Evolutionary conservation across 2,329 filamentous ascomycete species (phyloP).

Genomic region (Cryoendolithus antarcticus): DNA sequence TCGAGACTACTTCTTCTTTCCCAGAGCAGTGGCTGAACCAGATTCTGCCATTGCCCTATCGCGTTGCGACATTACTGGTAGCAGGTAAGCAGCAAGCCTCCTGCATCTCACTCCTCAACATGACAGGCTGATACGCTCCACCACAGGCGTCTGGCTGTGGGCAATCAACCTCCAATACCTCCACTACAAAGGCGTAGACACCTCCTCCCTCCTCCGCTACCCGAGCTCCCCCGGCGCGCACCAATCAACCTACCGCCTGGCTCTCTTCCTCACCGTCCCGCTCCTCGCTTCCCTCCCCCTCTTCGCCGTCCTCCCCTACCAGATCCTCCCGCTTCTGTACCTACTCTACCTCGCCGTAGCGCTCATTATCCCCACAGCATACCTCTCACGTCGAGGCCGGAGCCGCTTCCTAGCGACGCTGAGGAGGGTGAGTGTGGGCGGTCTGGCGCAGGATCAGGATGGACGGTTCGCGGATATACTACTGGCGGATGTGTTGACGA

Average conservation of each 20-base stretch:
- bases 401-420: slow-evolving; percentile 64
- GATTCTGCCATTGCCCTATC: slow-evolving; percentile 77
- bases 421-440: slow-evolving; percentile 68
- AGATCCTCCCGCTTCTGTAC: slow-evolving; percentile 76
- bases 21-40: slow-evolving; percentile 47
- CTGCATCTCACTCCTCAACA: neutral
- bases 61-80: slow-evolving; percentile 73
- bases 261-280: slow-evolving; percentile 60
- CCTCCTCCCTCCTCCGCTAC: slow-evolving; percentile 60
- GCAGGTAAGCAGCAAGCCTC: slow-evolving; percentile 47
- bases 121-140: too few relatives aligned
- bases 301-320: slow-evolving; percentile 74
- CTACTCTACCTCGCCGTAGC: slow-evolving; percentile 59
- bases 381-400: slow-evolving; percentile 57
- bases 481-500: slow-evolving; percentile 86
- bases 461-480: slow-evolving; percentile 93
- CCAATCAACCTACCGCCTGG: slow-evolving; percentile 73
- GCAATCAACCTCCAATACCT: slow-evolving; percentile 84
- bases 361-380: slow-evolving; percentile 57
- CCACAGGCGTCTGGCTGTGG: slow-evolving; percentile 84
- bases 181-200: slow-evolving; percentile 59
- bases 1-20: neutral
- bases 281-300: slow-evolving; percentile 59
- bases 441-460: slow-evolving; percentile 72
- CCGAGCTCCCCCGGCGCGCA: slow-evolving; percentile 53